Base-by-base conservation (phyloP, 176 grass and related monocot species). In the Luzula sylvatica region DNA sequence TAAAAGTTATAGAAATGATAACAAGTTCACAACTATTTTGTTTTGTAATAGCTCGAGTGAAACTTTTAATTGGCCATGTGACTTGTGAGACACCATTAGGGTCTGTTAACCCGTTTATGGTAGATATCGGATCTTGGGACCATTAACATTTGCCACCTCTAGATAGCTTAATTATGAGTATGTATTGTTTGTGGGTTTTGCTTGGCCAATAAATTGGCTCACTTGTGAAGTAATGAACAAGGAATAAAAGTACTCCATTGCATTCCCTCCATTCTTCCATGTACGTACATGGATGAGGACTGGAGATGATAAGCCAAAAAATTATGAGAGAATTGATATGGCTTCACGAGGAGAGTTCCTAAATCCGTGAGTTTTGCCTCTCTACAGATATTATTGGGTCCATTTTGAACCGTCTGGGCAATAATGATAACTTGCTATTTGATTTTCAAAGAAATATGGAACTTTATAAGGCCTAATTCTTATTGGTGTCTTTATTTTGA, bases 201-300 rank as follows among this genome's bases (percentile, higher is more conserved):
- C 18, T 62, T 23, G 32, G 11, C 42, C 27, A 46, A 46, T 19
- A 61, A 7, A 28, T 35, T 35, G 42, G 42, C 23, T 22, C 39
- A 46, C 58, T 27, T 62, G 24, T 62, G 58, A 62, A 62, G 58
- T 62, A 29, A 27, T 19, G 45, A 62, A 42, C 41, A 62, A 62
- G 41, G 45, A 62, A 62, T 25, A 46, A 38, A 46, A 61, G 7
- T 29, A 41, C 17, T 14, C 3, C 32, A 38, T 55, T 28, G 1
- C 7, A 32, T 20, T 47, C 11, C 12, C 16, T 15, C 22, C 30
- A 35, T 4, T 35, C 9, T n/a, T n/a, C n/a, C n/a, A n/a, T 35
- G 9, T 35, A 35, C 30, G 9, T 35, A 3, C 43, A 46, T 0
- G 4, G 15, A 12, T 17, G 15, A 46, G 30, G 30, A 25, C n/a